Evolutionary conservation across 805 yeast genomes (phyloP).

Genomic region (Saccharomycopsis sp.): DNA sequence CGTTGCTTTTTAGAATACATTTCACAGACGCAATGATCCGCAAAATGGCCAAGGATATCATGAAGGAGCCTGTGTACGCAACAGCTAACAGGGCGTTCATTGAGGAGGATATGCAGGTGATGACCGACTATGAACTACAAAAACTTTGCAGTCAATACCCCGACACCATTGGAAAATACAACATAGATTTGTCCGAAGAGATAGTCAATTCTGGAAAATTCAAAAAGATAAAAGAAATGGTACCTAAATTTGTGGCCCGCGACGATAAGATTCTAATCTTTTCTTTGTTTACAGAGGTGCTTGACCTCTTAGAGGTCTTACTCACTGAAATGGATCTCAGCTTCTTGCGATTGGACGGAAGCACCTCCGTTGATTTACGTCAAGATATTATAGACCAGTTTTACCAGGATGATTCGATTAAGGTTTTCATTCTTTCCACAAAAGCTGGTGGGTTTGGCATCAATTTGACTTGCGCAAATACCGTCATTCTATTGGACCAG

Average conservation of each 20-base stretch:
- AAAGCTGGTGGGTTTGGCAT: constrained; percentile 99
- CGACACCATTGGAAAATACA: constrained; percentile 46
- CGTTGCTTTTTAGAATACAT: constrained; percentile 65
- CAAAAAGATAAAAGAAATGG: constrained; percentile 43
- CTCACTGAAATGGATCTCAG: constrained; percentile 56
- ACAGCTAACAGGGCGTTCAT: constrained; percentile 75
- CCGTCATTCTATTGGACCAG: constrained; percentile 86
- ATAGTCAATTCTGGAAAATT: constrained; percentile 72
- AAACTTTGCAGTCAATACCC: constrained; percentile 68
- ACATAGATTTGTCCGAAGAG: constrained; percentile 48
- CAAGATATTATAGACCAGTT: constrained; percentile 88
- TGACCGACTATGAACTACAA: constrained; percentile 88
- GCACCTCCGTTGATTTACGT: constrained; percentile 85
- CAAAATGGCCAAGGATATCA: constrained; percentile 70
- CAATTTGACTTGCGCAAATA: constrained; percentile 90
- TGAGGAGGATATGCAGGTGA: constrained; percentile 88
- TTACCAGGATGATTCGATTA: constrained; percentile 73
- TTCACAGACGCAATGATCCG: constrained; percentile 50
- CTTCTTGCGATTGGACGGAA: constrained; percentile 87
- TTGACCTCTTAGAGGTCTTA: constrained; percentile 80
- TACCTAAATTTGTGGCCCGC: constrained; percentile 48
- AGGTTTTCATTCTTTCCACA: constrained; percentile 83
- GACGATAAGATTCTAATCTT: constrained; percentile 72
- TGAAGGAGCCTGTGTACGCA: constrained; percentile 72
- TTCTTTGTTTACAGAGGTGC: constrained; percentile 86